Evolutionary conservation across 257 asterid species (phyloP).

Genomic region (Osmanthus fragrans): DNA sequence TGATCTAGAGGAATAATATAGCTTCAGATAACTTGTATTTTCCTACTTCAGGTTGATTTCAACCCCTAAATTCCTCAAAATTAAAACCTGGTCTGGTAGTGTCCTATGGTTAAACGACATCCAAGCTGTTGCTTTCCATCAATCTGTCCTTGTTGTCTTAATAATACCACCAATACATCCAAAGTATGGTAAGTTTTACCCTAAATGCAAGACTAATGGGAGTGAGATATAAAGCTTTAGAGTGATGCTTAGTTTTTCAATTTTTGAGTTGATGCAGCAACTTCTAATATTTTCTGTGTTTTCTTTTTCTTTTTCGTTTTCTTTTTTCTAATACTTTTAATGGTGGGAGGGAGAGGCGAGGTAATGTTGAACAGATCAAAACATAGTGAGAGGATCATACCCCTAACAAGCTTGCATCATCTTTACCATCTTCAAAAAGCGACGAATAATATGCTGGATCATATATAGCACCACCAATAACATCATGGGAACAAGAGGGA

Average conservation of each 20-base stretch:
- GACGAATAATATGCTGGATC: constrained; percentile 83
- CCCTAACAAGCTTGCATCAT: constrained; percentile 39
- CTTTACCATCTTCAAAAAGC: constrained; percentile 73
- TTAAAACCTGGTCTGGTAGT: too few relatives aligned
- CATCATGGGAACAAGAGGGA: constrained; percentile 68
- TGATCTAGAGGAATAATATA: too few relatives aligned
- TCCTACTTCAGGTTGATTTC: too few relatives aligned
- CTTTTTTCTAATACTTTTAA: neutral
- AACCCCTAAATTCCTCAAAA: too few relatives aligned
- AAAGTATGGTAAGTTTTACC: neutral
- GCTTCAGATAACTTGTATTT: too few relatives aligned
- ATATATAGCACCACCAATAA: constrained; percentile 70
- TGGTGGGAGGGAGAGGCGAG: neutral
- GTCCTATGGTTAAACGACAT: neutral
- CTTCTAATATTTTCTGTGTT: neutral
- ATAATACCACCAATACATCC: neutral
- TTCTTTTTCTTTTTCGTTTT: neutral
- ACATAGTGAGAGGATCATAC: constrained; percentile 44
- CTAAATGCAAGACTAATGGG: neutral
- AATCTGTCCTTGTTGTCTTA: neutral
- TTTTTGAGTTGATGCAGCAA: neutral
- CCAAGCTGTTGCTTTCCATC: neutral
- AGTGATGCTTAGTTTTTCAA: neutral
- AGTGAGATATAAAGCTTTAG: neutral
- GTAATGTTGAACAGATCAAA: constrained; percentile 9